Conservation (phyloP, 106 monocot genomes). For the Apostasia shenzhenica region DNA sequence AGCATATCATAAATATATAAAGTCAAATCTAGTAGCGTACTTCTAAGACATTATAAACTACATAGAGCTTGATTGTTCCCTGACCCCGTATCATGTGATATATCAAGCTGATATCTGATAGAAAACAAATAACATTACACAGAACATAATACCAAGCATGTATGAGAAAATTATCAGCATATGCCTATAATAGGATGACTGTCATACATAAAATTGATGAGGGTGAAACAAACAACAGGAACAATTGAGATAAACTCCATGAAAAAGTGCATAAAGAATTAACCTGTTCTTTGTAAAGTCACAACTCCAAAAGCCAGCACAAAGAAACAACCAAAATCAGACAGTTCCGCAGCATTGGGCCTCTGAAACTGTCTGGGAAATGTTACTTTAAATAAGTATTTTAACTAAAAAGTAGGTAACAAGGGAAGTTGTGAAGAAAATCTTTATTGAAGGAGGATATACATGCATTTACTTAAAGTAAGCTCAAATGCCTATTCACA, state of each 20-base stretch:
- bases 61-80: slow-evolving; percentile 89
- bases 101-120: slow-evolving; percentile 89
- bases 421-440: too few species aligned
- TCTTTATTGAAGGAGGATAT: too few species aligned
- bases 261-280: neutral
- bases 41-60: slow-evolving; percentile 97
- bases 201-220: neutral
- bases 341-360: slow-evolving; percentile 78
- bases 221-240: neutral
- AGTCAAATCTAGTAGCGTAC: slow-evolving; percentile 28
- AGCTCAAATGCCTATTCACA: too few species aligned
- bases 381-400: neutral
- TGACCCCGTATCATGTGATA: slow-evolving; percentile 98
- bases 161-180: slow-evolving; percentile 10
- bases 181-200: neutral
- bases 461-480: too few species aligned
- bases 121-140: too few species aligned
- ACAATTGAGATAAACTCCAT: slow-evolving; percentile 3
- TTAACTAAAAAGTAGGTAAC: too few species aligned
- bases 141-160: neutral
- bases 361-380: slow-evolving; percentile 74
- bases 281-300: slow-evolving; percentile 74
- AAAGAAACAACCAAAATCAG: slow-evolving; percentile 87
- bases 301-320: slow-evolving; percentile 64
- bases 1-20: neutral